Base-by-base conservation (phyloP, 257 asterid genomes). In the Nicotiana attenuata region DNA sequence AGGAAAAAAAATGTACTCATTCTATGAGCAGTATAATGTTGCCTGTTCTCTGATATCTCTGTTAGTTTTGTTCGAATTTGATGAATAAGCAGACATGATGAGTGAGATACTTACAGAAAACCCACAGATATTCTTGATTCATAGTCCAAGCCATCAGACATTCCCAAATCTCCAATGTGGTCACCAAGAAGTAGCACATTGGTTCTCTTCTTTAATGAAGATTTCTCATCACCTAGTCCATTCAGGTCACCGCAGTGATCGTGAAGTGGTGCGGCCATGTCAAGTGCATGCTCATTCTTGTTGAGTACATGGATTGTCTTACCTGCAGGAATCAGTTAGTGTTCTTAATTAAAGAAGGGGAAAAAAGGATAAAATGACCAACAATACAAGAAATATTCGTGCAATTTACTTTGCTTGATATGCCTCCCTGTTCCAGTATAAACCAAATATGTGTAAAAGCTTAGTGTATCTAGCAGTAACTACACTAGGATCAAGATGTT, bases 261-360 rank as follows among this genome's bases (percentile, higher is more conserved):
- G 82, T 92, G 97, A 83, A 94, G 81, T 65, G 96, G 97, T 80
- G 85, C 97, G 82, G 95, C 97, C 98, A 94, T 92, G 87, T 91
- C 96, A 79, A 94, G 90, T 19, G 98, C 98, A 88, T 95, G 98
- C 88, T 95, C 98, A 63, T 95, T 95, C 92, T 95, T 95, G 85
- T 95, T 95, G 84, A 92, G 87, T 77, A 92, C 96, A 85, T 95
- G 99, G 85, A 93, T 95, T n/a, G 97, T 92, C 85, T 93, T 95
- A 69, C 99, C 99, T 95, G 91, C 71, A 85, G 45, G 81, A 28
- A 66, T 35, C 83, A 85, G 20, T 88, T 20, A 29, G 69, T 28
- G 73, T 33, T 17, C 7, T 73, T 63, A 17, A 68, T 28, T 65
- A n/a, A 56, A 65, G 50, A 56, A 14, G 28, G 28, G 28, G 28